Evolutionary conservation across 805 yeast species (phyloP).

Genomic region (Pachysolen tannophilus): DNA sequence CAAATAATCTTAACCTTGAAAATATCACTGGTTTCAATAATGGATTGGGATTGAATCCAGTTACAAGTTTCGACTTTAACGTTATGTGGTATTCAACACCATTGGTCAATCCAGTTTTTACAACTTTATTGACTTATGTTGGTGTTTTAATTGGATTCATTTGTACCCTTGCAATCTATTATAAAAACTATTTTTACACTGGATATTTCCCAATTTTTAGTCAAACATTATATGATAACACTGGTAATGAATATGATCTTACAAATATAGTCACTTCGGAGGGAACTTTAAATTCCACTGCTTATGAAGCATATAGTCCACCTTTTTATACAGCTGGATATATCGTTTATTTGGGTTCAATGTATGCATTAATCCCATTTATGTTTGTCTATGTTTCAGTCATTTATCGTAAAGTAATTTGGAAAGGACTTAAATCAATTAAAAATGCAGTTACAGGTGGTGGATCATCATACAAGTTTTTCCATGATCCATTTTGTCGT

Average conservation of each 20-base stretch:
- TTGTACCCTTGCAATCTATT: constrained; percentile 28
- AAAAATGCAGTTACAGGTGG: constrained; percentile 19
- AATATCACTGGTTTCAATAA: constrained; percentile 35
- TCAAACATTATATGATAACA: constrained; percentile 43
- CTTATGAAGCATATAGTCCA: constrained; percentile 50
- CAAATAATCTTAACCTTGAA: constrained; percentile 39
- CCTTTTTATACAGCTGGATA: constrained; percentile 62
- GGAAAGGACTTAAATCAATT: constrained; percentile 28
- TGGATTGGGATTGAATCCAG: constrained; percentile 48
- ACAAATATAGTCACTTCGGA: constrained; percentile 35
- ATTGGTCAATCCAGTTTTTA: constrained; percentile 37
- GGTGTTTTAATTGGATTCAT: constrained; percentile 27
- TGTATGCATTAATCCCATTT: constrained; percentile 49
- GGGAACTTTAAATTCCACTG: constrained; percentile 34
- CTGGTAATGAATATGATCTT: constrained; percentile 39
- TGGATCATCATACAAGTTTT: constrained; percentile 16
- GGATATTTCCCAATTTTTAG: constrained; percentile 35
- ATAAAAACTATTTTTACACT: constrained; percentile 31
- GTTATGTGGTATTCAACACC: constrained; percentile 28
- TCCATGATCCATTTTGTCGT: constrained; percentile 45
- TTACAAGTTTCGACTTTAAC: constrained; percentile 49
- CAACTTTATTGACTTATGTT: constrained; percentile 21
- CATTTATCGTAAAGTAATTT: constrained; percentile 37
- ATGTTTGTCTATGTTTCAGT: constrained; percentile 39
- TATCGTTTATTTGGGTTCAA: constrained; percentile 49